These are phyloP conservation scores for Clarkia xantiana DNA, from an alignment of 345 rosid species.

Conservation along the genomic window DNA sequence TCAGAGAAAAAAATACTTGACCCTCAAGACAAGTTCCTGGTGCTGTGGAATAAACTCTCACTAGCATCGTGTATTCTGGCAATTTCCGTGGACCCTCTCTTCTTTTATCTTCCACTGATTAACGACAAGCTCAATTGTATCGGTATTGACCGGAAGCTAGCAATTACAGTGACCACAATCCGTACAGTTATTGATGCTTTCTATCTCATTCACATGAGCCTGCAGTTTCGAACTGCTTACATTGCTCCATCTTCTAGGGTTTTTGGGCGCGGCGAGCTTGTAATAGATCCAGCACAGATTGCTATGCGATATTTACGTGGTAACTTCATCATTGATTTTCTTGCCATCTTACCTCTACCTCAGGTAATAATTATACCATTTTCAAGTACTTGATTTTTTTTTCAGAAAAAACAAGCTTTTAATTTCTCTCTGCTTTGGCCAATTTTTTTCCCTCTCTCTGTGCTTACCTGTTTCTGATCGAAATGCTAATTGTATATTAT, in stretches of 20 bases:
- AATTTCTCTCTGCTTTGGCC: background rate
- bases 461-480: no score
- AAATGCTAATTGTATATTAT: no score
- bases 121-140: constrained; percentile 34
- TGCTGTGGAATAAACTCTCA: constrained; percentile 65
- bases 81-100: constrained; percentile 78
- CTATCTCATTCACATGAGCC: constrained; percentile 75
- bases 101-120: constrained; percentile 84
- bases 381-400: background rate
- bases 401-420: no score
- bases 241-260: constrained; percentile 90
- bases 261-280: constrained; percentile 94
- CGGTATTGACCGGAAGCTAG: constrained; percentile 56
- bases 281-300: constrained; percentile 69
- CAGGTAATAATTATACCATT: constrained; percentile 34
- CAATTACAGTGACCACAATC: constrained; percentile 54
- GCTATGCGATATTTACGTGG: constrained; percentile 67
- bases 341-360: constrained; percentile 76
- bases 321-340: constrained; percentile 70
- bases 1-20: constrained; percentile 80
- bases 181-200: constrained; percentile 56
- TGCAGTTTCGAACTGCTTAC: constrained; percentile 88
- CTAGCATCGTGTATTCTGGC: constrained; percentile 77
- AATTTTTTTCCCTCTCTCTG: no score
- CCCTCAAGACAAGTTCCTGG: constrained; percentile 85